These are phyloP conservation scores for Phycomyces blakesleeanus DNA, from an alignment of 192 early-diverging fungal species.

Conservation along the genomic window DNA sequence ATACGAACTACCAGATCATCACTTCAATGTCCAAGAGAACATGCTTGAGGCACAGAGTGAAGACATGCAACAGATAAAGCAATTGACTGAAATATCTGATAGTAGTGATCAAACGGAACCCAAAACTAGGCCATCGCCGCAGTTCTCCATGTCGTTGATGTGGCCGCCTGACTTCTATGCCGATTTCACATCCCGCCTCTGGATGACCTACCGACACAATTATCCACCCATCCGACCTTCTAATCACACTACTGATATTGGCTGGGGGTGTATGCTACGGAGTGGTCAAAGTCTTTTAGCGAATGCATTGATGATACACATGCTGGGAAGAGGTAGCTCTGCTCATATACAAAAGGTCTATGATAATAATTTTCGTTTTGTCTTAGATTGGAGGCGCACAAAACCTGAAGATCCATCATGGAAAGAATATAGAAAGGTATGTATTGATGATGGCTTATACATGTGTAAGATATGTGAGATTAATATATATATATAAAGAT, in stretches of 20 bases:
- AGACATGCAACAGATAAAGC: slow-evolving; percentile 15
- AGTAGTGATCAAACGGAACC: not conserved
- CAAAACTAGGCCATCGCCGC: not conserved
- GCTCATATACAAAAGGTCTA: too few species aligned
- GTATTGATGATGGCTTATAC: too few species aligned
- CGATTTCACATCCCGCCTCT: slow-evolving; percentile 83
- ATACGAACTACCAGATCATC: slow-evolving; percentile 25
- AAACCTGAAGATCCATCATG: slow-evolving; percentile 31
- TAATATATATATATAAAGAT: too few species aligned
- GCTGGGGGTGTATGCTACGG: slow-evolving; percentile 97
- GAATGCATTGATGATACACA: slow-evolving; percentile 72
- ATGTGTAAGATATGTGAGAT: too few species aligned
- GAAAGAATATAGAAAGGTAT: slow-evolving; percentile 44
- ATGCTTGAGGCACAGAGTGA: slow-evolving; percentile 29
- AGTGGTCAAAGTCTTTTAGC: slow-evolving; percentile 91
- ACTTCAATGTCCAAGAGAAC: slow-evolving; percentile 13
- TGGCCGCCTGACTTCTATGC: slow-evolving; percentile 55
- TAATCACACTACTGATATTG: slow-evolving; percentile 78
- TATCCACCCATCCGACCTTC: slow-evolving; percentile 81
- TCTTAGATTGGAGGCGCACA: slow-evolving; percentile 47
- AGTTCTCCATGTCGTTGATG: slow-evolving; percentile 18
- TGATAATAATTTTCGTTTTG: not conserved
- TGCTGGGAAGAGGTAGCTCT: slow-evolving; percentile 70
- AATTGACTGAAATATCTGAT: not conserved
- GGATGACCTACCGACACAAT: slow-evolving; percentile 90